A percentile compares a stretch with the other conserved stretches of the same genome.
Conservation (phyloP, 306 rosid genomes). For the Sicyos baderoa region DNA sequence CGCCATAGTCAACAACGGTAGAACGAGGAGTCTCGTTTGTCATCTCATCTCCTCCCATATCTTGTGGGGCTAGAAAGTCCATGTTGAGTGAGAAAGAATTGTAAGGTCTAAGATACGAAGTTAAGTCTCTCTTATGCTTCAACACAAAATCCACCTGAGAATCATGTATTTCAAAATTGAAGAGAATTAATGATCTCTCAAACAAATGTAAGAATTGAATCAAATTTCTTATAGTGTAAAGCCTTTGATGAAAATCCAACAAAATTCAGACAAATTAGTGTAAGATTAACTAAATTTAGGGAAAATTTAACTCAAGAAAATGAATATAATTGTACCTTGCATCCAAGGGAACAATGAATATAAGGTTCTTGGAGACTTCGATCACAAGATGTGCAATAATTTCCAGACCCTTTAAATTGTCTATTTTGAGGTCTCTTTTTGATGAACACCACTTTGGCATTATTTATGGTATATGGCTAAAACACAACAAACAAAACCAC, state of each 20-base stretch:
- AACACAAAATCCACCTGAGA: constrained; percentile 69
- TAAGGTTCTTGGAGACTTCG: constrained; percentile 94
- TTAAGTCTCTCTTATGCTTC: constrained; percentile 59
- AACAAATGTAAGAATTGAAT: background rate
- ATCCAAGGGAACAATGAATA: constrained; percentile 83
- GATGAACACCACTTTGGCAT: constrained; percentile 96
- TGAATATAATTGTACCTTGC: constrained; percentile 54
- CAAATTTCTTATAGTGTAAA: background rate
- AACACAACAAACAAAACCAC: background rate
- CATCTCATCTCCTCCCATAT: constrained; percentile 67
- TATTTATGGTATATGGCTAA: constrained; percentile 85
- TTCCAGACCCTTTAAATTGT: constrained; percentile 94
- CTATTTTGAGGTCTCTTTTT: constrained; percentile 93
- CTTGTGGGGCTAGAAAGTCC: constrained; percentile 74
- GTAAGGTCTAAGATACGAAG: constrained; percentile 61
- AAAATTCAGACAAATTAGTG: too few species aligned
- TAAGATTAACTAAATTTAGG: background rate
- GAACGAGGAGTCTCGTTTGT: constrained; percentile 56
- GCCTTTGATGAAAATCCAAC: too few species aligned
- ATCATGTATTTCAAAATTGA: background rate
- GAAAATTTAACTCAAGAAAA: background rate
- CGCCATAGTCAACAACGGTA: constrained; percentile 62
- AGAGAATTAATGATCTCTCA: background rate
- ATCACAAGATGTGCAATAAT: constrained; percentile 91
- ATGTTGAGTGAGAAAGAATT: constrained; percentile 60